phyloP scores from a whole-genome alignment of 2,329 filamentous ascomycete species.

The Tricladium varicosporioides region DNA sequence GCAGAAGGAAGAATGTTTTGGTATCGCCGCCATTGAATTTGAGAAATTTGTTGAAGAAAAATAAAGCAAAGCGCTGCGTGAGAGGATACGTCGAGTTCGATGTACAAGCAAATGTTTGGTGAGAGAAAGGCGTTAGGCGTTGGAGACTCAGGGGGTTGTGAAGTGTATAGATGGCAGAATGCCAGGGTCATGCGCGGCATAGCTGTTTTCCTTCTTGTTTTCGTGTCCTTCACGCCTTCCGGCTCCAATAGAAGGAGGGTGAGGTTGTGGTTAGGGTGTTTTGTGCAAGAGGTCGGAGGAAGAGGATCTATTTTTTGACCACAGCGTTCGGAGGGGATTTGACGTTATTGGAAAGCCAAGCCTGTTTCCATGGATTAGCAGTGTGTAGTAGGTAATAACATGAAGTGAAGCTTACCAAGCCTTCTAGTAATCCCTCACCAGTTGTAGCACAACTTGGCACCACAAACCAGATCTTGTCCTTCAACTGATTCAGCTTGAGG shows the following conservation, averaged over 20 bases:
- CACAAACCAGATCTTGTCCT: constrained; percentile 83
- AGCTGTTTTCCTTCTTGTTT: no score
- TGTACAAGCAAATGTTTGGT: not conserved
- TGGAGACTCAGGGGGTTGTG: not conserved
- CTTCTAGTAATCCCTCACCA: constrained; percentile 78
- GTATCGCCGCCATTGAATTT: constrained; percentile 28
- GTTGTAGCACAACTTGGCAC: constrained; percentile 80
- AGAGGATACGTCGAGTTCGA: not conserved
- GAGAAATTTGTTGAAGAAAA: constrained; percentile 2
- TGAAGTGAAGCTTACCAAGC: constrained; percentile 54
- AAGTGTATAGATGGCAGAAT: no score
- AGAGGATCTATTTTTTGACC: constrained; percentile 22
- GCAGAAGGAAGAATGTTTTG: constrained; percentile 5
- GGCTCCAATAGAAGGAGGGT: not conserved
- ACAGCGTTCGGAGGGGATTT: constrained; percentile 52
- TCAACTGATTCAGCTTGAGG: constrained; percentile 72
- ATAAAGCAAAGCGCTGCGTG: constrained; percentile 11
- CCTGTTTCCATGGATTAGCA: constrained; percentile 35
- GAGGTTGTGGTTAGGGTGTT: not conserved
- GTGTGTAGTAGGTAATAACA: not conserved
- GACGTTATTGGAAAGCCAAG: constrained; percentile 82
- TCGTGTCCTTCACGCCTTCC: no score
- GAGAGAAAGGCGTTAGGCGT: no score
- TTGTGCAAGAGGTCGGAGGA: not conserved
- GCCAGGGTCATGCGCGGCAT: no score